phyloP scores from a whole-genome alignment of 768 basidiomycete genomes.

The Leccinum uliginosum region DNA sequence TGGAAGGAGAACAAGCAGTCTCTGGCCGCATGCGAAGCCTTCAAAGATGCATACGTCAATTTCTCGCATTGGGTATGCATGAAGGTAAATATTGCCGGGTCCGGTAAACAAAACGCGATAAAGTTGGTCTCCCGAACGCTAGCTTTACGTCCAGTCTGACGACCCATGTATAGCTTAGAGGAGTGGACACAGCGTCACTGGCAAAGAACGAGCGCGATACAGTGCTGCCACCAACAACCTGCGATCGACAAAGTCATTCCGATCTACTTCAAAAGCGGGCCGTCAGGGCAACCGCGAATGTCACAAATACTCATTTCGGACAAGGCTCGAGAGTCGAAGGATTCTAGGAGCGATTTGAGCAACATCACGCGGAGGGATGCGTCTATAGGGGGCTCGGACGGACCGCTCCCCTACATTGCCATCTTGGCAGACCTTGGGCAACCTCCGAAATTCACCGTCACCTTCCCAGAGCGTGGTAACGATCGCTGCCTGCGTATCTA shows the following conservation, averaged over 20 bases:
- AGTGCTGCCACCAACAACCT: neutral
- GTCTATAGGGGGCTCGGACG: neutral
- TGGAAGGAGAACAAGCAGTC: neutral
- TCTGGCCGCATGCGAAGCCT: neutral
- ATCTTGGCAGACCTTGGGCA: neutral
- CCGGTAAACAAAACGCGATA: neutral
- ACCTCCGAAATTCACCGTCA: neutral
- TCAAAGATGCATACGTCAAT: neutral
- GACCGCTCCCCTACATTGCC: neutral
- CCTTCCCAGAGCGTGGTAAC: neutral
- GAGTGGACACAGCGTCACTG: neutral
- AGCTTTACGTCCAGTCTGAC: neutral
- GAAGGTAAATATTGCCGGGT: neutral
- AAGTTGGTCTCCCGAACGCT: neutral
- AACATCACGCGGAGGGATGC: neutral
- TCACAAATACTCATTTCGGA: neutral
- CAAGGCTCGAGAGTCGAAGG: neutral
- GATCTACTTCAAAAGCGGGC: neutral
- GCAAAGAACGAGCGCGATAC: neutral
- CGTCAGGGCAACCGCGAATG: neutral
- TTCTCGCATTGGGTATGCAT: neutral
- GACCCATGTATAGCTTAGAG: neutral
- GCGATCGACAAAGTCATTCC: neutral
- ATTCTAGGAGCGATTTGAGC: neutral
- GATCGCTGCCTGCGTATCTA: neutral